Evolutionary conservation across 2,329 filamentous ascomycete genomes (phyloP), one percentile per base, ranked within the genome.

Genomic region (Talaromyces pinophilus): DNA sequence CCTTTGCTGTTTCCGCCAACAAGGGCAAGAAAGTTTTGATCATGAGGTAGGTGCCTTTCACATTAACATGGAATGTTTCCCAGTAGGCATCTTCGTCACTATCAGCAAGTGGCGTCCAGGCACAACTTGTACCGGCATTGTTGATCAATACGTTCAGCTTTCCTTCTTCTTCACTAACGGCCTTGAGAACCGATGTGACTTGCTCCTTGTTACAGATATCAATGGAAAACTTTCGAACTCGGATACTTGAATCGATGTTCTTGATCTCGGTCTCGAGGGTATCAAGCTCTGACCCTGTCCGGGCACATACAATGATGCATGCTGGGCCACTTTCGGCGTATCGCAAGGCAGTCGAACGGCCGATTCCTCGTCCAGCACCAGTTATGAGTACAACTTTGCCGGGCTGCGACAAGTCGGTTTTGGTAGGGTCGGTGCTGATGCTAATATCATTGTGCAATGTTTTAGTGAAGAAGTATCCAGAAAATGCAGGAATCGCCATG

Each of bases 31-130:
- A 82, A 0, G 79, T 76, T n/a, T 80, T 77, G 3, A 78, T 73
- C 10, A 82, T 71, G 1, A 84, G 73, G 69, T 82, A 85, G 0
- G 78, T 72, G 0, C 84, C 85, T n/a, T 78, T 76, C 11, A 85
- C 60, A 69, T 86, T 87, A 46, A 84, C 76, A 57, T 82, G 78
- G 71, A 78, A 82, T 0, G 78, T 78, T 17, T 77, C 72, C 79
- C 78, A 82, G 76, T 77, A 82, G 2, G 72, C 71, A 7, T 69
- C 69, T 1, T 77, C 75, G 25, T 82, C 74, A 1, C 73, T 71
- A 0, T 81, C 77, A 1, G 67, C 67, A 11, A 83, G 61, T 0
- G 73, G 72, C 0, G 59, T 68, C 33, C 66, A 50, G 11, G 46
- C 22, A 25, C 46, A 50, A 64, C 8, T 55, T 70, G 3, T 75